Conservation (phyloP, 345 rosid species). For the Syzygium aromaticum region DNA sequence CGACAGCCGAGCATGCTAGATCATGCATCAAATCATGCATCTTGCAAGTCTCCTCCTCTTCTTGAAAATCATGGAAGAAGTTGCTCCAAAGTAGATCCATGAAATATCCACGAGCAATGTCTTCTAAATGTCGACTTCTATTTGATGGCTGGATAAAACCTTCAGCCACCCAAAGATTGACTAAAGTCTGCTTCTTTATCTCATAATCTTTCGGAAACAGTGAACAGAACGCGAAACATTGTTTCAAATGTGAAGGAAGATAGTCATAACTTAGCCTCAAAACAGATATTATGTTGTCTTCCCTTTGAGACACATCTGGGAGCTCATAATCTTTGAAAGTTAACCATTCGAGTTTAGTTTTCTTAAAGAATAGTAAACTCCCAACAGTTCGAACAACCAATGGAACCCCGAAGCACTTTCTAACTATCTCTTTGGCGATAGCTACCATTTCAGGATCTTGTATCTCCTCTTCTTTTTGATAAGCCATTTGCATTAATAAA, state of each 20-base stretch:
- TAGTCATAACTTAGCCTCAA: background rate
- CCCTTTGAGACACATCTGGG: background rate
- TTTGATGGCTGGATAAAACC: constrained; percentile 10
- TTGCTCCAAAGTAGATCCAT: constrained; percentile 6
- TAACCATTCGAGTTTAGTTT: accelerated
- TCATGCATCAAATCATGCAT: constrained; percentile 30
- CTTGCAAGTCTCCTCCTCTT: background rate
- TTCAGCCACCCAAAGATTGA: constrained; percentile 14
- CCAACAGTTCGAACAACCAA: background rate
- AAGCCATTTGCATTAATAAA: background rate
- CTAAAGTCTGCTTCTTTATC: background rate
- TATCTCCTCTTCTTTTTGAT: background rate
- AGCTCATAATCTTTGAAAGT: background rate
- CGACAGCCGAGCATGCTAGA: constrained; percentile 14
- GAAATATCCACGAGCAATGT: constrained; percentile 9
- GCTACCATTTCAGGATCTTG: background rate
- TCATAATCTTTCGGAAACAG: constrained; percentile 18
- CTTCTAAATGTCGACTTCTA: background rate
- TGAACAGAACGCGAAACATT: constrained; percentile 15
- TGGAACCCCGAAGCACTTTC: background rate
- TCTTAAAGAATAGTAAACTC: background rate
- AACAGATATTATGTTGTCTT: accelerated
- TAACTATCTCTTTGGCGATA: background rate
- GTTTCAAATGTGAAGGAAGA: constrained; percentile 18
- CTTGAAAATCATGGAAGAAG: constrained; percentile 12